Conservation (phyloP, 2,329 filamentous ascomycete species). For the Phaeosphaeriaceae sp. region DNA sequence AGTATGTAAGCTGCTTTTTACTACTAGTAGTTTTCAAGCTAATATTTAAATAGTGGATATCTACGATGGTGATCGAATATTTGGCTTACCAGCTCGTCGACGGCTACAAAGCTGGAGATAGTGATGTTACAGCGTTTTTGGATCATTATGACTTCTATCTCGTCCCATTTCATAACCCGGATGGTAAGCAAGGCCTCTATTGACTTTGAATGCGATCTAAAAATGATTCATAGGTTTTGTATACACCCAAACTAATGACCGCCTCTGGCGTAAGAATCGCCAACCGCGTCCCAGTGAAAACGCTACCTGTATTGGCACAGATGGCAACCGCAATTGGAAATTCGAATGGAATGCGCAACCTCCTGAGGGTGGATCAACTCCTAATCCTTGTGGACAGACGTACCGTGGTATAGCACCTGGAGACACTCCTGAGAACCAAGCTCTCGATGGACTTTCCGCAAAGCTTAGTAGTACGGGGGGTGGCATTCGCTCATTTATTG, state of each 20-base stretch:
- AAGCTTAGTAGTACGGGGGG: constrained; percentile 46
- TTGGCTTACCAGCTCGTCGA: constrained; percentile 37
- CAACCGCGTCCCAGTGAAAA: constrained; percentile 37
- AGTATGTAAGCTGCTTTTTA: constrained; percentile 48
- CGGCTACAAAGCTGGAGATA: constrained; percentile 33
- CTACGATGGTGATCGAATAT: constrained; percentile 37
- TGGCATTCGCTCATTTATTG: constrained; percentile 66
- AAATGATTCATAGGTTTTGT: constrained; percentile 27
- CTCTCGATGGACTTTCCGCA: constrained; percentile 54
- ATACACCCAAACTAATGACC: constrained; percentile 42
- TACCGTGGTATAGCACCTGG: constrained; percentile 41
- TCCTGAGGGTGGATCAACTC: constrained; percentile 31
- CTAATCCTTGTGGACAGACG: constrained; percentile 40
- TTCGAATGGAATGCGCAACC: constrained; percentile 39
- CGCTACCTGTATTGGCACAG: constrained; percentile 38
- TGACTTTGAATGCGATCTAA: background rate
- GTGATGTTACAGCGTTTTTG: constrained; percentile 36
- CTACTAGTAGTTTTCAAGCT: background rate
- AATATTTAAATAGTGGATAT: constrained; percentile 11
- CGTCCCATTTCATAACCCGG: constrained; percentile 41
- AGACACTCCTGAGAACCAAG: constrained; percentile 41
- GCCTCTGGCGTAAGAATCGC: constrained; percentile 47
- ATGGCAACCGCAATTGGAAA: constrained; percentile 47
- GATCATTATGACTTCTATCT: constrained; percentile 43
- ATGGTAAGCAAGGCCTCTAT: constrained; percentile 19